Evolutionary conservation across 768 basidiomycete genomes (phyloP), one percentile per base, ranked within the genome.

Genomic region (Lentinula raphanica): DNA sequence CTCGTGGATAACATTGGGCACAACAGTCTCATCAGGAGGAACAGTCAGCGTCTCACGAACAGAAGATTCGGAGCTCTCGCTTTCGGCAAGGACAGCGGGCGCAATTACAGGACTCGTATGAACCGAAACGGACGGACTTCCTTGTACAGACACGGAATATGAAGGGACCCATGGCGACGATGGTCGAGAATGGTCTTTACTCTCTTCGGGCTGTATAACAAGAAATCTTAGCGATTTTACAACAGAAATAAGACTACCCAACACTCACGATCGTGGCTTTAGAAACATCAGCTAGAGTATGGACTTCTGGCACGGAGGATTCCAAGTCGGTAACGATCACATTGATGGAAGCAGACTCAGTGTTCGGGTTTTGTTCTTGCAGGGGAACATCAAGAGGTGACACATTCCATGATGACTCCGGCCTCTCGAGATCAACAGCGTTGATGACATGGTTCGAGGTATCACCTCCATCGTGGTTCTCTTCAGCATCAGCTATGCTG

Each of bases 371-470:
- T 42, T 70, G 66, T 11, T 65, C 63, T 15, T 67, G 67, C 15
- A 62, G 59, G 8, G 62, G 61, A 19, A 60, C 57, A 44, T 74
- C 73, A 54, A 77, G 68, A 31, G 15, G 72, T 79, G 23, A 82
- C 81, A 58, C 76, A 11, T 74, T 76, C 78, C 77, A 82, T 32
- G 79, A 79, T 17, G 79, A 79, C 61, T 78, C 79, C 19, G 79
- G 78, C 35, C 76, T 69, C 48, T 79, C 79, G 12, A 72, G 50
- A 19, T 72, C 68, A 29, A 25, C 23, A 21, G 23, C 27, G 11
- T 58, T 59, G 54, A 44, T 29, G 15, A 17, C 49, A 9, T 49
- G 28, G 15, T 29, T 32, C 5, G 42, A 32, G 4, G 50, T n/a
- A 53, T 53, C 38, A 5, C 17, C n/a, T 48, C 29, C 27, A n/a